A percentile compares a stretch with the other conserved stretches of the same genome.
phyloP scores from a whole-genome alignment of 2,329 filamentous ascomycete species.

The Phoma sp. region DNA sequence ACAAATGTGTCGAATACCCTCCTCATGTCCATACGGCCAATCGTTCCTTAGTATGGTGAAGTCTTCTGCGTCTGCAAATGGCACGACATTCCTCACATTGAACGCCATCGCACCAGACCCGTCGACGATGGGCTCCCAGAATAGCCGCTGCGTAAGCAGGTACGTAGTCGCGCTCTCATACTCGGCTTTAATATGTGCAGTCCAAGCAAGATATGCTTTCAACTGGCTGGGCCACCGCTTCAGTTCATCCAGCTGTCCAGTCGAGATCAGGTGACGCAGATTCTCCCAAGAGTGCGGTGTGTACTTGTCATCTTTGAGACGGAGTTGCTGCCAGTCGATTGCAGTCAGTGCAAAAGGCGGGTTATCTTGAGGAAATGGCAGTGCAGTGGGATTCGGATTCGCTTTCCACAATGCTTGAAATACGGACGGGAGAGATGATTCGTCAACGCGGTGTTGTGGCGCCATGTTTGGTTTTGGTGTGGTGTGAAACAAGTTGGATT shows the following conservation, averaged over 20 bases:
- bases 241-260: slow-evolving; percentile 62
- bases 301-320: slow-evolving; percentile 41
- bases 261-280: slow-evolving; percentile 45
- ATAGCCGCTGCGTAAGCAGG: slow-evolving; percentile 62
- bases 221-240: slow-evolving; percentile 67
- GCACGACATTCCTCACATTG: slow-evolving; percentile 54
- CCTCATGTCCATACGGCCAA: slow-evolving; percentile 67
- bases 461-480: slow-evolving; percentile 19
- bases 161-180: slow-evolving; percentile 66
- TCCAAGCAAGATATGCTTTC: slow-evolving; percentile 67
- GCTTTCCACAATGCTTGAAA: slow-evolving; percentile 41
- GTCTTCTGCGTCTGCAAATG: slow-evolving; percentile 63
- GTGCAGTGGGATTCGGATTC: slow-evolving; percentile 42
- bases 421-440: slow-evolving; percentile 35
- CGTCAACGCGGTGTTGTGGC: slow-evolving; percentile 23
- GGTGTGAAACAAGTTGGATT: slow-evolving; percentile 16
- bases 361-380: slow-evolving; percentile 44
- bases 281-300: slow-evolving; percentile 46
- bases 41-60: slow-evolving; percentile 67
- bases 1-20: slow-evolving; percentile 62
- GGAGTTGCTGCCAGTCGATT: slow-evolving; percentile 45
- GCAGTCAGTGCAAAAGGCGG: slow-evolving; percentile 47
- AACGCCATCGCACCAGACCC: slow-evolving; percentile 43
- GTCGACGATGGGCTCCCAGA: slow-evolving; percentile 53
- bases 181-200: slow-evolving; percentile 59